Evolutionary conservation across 164 flowering plant genomes (phyloP).

Genomic region (Nelumbo lutea): DNA sequence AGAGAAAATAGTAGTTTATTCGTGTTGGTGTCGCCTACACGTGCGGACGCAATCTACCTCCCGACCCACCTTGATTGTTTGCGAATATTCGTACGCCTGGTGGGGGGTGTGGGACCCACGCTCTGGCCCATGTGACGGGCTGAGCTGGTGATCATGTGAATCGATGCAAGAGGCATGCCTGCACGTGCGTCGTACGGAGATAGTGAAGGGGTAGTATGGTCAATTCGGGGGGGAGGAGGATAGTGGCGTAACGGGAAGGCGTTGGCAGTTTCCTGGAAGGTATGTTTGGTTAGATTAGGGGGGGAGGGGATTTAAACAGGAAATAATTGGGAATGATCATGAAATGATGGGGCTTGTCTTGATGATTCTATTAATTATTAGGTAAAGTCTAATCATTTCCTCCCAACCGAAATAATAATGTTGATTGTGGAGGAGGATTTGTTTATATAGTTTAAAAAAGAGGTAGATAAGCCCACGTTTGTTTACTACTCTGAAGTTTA

Average conservation of each 20-base stretch:
- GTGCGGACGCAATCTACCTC: conserved; percentile 23
- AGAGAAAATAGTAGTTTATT: not conserved
- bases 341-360: not conserved
- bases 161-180: not conserved
- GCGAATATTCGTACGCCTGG: not conserved
- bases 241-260: not conserved
- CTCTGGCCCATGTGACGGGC: conserved; percentile 30
- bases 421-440: too few species aligned
- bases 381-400: not conserved
- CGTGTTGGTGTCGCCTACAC: conserved; percentile 15
- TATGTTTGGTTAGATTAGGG: not conserved
- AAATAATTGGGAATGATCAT: conserved; percentile 4
- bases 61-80: not conserved
- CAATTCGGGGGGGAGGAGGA: too few species aligned
- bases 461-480: not conserved
- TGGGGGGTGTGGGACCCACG: conserved; percentile 17
- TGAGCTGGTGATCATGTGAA: conserved; percentile 46
- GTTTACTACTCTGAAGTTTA: not conserved
- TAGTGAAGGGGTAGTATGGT: not conserved
- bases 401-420: too few species aligned
- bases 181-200: not conserved
- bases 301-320: not conserved
- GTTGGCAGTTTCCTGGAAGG: not conserved
- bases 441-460: too few species aligned
- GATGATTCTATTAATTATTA: not conserved